Evolutionary conservation across 2,329 filamentous ascomycete genomes (phyloP), one percentile per base, ranked within the genome.

Genomic region (Cercospora zeae-maydis): DNA sequence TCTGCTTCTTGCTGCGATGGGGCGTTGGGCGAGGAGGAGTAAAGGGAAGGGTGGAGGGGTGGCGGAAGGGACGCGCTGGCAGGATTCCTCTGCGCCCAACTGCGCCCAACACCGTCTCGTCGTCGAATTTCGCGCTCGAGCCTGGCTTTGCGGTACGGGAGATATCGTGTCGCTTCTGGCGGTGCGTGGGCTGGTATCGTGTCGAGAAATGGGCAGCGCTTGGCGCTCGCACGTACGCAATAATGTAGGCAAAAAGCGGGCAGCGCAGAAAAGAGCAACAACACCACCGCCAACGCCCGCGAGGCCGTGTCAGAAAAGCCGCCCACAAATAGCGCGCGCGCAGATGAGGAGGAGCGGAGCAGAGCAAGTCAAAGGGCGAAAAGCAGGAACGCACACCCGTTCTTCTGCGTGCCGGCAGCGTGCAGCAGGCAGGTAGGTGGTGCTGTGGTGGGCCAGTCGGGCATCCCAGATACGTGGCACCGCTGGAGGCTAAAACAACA

Each of bases 391-490:
- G 37, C 36, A 27, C 34, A 37, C 16, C 16, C 30, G 39, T 49
- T 49, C 47, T 39, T n/a, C 61, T 36, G 30, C 37, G 36, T 47
- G 63, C 54, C 52, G 59, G 56, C 59, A 60, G 63, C 59, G 10
- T 59, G 62, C 62, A 64, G 58, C 34, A 33, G 53, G 24, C 24
- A 27, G 3, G 24, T 6, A 27, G 24, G 24, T 6, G 24, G 24
- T 27, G 24, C 3, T 27, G 24, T 52, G 47, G 58, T 57, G 53
- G 62, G 45, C 54, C 60, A 31, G 21, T 52, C 37, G 45, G 14
- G 31, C 30, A 21, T 57, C 51, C 57, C 58, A 58, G 57, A 63
- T 49, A 61, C 61, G 61, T 65, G 63, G 63, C 63, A 65, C 61
- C 61, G 56, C 61, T 55, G 56, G 27, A 47, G 58, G 57, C 62